Evolutionary conservation across 2,329 filamentous ascomycete genomes (phyloP), one percentile per base, ranked within the genome.

Genomic region (Cylindrodendrum hubeiense): DNA sequence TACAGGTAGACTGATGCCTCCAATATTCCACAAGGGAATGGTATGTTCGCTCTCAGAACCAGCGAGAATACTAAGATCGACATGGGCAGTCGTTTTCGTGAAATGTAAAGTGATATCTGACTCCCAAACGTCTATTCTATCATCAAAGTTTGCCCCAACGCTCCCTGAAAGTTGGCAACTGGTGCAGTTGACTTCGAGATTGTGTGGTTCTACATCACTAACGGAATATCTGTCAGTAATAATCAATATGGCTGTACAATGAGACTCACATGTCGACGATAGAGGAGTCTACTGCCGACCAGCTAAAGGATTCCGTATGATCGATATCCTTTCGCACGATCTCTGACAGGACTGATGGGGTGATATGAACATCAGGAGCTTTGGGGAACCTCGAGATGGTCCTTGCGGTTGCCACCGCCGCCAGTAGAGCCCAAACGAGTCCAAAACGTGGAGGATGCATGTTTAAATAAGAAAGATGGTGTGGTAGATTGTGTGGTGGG

Each of bases 31-130:
- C 9, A 63, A 12, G 6, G 37, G 28, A 21, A 63, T 39, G 9
- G 26, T 33, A 4, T 58, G 33, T 15, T 52, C 30, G 4, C 2
- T 19, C 13, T 53, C 33, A 15, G 53, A 19, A 21, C 30, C 49
- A 1, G 22, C 53, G 8, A 37, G 30, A 17, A 63, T 51, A 21
- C n/a, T 30, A 13, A 51, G 21, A 10, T 63, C 53, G 22, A 63
- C 21, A 7, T 57, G 37, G 13, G 26, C 53, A 0, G 39, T 44
- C 28, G 39, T 58, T 28, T 53, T 7, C 2, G 46, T 12, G 22
- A 63, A 52, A 2, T 53, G 58, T 28, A 63, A 41, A 6, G 52
- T 63, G 12, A 63, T 47, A 9, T 24, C 21, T 3, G 54, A 57
- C 4, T 28, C 19, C 34, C 46, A 34, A 24, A 62, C n/a, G 15